Percentiles rank a stretch among this genome's conserved stretches.
Conservation (phyloP, 2,329 filamentous ascomycete genomes). For the Colletotrichum magnum region DNA sequence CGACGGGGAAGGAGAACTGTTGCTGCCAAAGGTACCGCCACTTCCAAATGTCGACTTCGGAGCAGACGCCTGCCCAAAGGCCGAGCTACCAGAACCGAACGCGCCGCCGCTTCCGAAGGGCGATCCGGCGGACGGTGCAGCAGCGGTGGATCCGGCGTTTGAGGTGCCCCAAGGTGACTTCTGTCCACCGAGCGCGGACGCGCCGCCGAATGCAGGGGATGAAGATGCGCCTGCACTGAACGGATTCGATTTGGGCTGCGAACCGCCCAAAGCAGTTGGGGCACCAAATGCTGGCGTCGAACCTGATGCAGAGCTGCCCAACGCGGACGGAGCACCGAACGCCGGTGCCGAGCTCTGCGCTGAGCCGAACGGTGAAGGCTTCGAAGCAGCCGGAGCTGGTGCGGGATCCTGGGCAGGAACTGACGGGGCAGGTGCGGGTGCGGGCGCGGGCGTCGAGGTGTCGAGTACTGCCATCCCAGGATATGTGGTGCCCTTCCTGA, state of each 20-base stretch:
- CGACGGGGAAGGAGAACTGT: conserved; percentile 46
- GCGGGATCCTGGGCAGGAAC: conserved; percentile 48
- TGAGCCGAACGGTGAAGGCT: conserved; percentile 39
- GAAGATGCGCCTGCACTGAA: conserved; percentile 45
- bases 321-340: conserved; percentile 46
- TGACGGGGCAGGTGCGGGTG: conserved; percentile 40
- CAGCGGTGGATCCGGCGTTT: conserved; percentile 3
- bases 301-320: conserved; percentile 41
- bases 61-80: too few relatives aligned
- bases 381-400: conserved; percentile 40
- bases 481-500: conserved; percentile 81
- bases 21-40: conserved; percentile 41
- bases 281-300: conserved; percentile 43
- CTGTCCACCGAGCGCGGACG: conserved; percentile 64
- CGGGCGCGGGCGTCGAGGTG: conserved; percentile 47
- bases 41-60: conserved; percentile 58
- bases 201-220: conserved; percentile 61
- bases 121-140: conserved; percentile 47
- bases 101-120: conserved; percentile 58
- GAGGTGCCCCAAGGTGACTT: conserved; percentile 65
- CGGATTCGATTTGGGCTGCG: conserved; percentile 44
- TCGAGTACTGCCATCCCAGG: conserved; percentile 71
- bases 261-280: conserved; percentile 54
- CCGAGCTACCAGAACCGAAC: background rate
- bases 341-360: conserved; percentile 43